phyloP scores from a whole-genome alignment of 164 flowering plant species.

The Stephania cephalantha region DNA sequence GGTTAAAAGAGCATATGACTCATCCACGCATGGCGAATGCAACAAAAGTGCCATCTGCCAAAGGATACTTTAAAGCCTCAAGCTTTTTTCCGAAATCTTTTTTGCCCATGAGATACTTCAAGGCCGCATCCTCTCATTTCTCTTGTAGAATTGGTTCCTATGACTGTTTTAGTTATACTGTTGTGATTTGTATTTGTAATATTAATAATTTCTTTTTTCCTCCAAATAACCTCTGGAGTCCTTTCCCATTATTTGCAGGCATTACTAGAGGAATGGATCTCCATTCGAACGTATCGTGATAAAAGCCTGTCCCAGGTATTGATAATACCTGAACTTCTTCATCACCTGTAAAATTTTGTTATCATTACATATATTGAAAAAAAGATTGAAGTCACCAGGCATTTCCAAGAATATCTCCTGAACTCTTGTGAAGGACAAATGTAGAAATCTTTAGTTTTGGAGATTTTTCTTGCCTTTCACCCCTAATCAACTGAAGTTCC shows the following conservation, averaged over 20 bases:
- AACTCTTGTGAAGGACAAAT: no score
- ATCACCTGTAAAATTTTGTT: background rate
- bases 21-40: background rate
- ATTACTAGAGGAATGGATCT: slow-evolving; percentile 93
- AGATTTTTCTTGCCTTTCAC: background rate
- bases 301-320: slow-evolving; percentile 58
- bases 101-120: background rate
- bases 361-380: background rate
- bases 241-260: slow-evolving; percentile 48
- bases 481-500: background rate
- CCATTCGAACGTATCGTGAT: slow-evolving; percentile 56
- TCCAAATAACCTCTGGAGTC: background rate
- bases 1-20: background rate
- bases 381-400: background rate
- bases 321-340: background rate
- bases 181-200: background rate
- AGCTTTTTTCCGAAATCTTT: background rate
- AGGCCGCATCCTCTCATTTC: background rate
- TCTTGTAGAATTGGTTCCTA: background rate
- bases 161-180: background rate
- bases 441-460: background rate
- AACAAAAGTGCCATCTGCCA: background rate
- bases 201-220: background rate
- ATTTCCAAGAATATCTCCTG: no score
- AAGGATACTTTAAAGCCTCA: background rate